Percentiles rank a stretch among this genome's conserved stretches.
phyloP scores from a whole-genome alignment of 1,284 basidiomycete genomes.

The Puccinia coronata region DNA sequence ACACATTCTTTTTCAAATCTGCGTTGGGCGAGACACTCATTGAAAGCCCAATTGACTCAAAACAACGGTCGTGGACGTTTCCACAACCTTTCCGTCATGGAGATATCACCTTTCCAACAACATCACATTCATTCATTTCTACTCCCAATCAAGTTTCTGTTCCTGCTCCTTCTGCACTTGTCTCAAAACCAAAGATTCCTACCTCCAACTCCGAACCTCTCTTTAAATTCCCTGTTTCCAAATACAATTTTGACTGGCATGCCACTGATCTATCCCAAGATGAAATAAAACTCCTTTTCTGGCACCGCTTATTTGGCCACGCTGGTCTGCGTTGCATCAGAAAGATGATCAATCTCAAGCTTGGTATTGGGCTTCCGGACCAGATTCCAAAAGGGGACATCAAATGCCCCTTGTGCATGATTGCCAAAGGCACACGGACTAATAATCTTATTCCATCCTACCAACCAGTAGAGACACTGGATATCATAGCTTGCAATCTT shows the following conservation, averaged over 20 bases:
- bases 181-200: too few species aligned
- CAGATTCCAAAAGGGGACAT: too few species aligned
- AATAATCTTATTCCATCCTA: not conserved
- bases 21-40: not conserved
- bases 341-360: too few species aligned
- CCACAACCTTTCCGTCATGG: not conserved
- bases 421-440: not conserved
- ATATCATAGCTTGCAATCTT: too few species aligned
- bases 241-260: not conserved
- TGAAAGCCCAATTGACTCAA: not conserved
- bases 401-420: not conserved
- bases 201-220: too few species aligned
- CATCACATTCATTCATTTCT: too few species aligned
- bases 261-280: not conserved
- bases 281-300: not conserved
- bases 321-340: not conserved
- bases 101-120: too few species aligned
- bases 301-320: constrained; percentile 7
- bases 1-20: not conserved
- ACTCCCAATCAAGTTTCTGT: too few species aligned
- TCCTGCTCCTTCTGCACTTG: too few species aligned
- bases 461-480: not conserved
- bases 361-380: too few species aligned
- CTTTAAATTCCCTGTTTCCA: not conserved
- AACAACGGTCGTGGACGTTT: not conserved